Conservation (phyloP, 306 rosid genomes). For the Styphnolobium japonicum region DNA sequence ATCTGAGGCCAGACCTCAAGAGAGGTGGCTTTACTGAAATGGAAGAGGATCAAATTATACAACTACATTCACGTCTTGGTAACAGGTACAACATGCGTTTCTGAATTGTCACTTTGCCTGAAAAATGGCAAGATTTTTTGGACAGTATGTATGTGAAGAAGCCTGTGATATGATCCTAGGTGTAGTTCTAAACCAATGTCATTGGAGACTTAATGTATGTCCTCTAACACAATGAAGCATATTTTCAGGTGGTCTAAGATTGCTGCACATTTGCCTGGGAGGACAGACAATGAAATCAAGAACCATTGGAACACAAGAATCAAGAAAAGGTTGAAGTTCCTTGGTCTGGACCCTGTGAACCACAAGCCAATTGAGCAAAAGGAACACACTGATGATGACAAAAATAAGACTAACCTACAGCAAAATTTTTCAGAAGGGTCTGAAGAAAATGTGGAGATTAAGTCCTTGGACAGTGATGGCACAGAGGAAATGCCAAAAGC, state of each 20-base stretch:
- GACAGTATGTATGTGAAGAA: background rate
- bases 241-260: constrained; percentile 90
- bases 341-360: constrained; percentile 64
- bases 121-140: background rate
- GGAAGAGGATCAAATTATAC: constrained; percentile 91
- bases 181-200: background rate
- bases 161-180: background rate
- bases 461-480: constrained; percentile 18
- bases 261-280: constrained; percentile 90
- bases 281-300: constrained; percentile 94
- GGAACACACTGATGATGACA: constrained; percentile 25
- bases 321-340: constrained; percentile 79
- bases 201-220: background rate
- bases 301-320: constrained; percentile 96
- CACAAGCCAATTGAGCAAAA: constrained; percentile 44
- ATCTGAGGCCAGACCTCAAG: constrained; percentile 93
- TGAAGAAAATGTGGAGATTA: constrained; percentile 24
- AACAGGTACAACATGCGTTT: constrained; percentile 59
- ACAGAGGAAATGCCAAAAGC: constrained; percentile 14
- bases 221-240: background rate
- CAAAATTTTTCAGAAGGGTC: constrained; percentile 18
- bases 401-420: background rate
- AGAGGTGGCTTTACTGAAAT: constrained; percentile 84
- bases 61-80: constrained; percentile 81
- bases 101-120: background rate